Conservation (phyloP, 1,139 yeast genomes). For the Suhomyces yuchorum region DNA sequence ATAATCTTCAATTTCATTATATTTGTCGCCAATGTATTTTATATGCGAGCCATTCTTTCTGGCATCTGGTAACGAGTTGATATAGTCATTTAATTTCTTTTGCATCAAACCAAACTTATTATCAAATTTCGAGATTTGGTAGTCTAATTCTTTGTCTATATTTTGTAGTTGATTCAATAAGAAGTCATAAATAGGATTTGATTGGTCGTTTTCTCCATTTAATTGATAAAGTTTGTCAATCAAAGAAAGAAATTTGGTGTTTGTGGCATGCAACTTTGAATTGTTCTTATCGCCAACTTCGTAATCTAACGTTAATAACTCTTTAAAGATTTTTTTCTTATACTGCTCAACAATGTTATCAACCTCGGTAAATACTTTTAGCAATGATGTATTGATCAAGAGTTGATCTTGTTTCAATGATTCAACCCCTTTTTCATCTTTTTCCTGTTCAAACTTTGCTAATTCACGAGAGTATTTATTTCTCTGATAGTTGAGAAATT, state of each 20-base stretch:
- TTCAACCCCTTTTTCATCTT: constrained; percentile 20
- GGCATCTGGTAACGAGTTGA: constrained; percentile 34
- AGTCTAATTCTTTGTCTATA: constrained; percentile 37
- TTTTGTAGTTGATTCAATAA: constrained; percentile 38
- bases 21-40: constrained; percentile 56
- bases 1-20: constrained; percentile 39
- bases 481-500: constrained; percentile 21
- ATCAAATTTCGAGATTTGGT: constrained; percentile 37
- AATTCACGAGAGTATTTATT: constrained; percentile 19
- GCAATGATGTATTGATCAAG: constrained; percentile 29
- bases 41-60: constrained; percentile 44
- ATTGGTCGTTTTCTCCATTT: constrained; percentile 47
- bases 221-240: constrained; percentile 53
- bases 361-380: constrained; percentile 65
- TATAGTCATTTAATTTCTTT: constrained; percentile 39
- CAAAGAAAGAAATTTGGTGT: constrained; percentile 49
- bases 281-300: constrained; percentile 24
- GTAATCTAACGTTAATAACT: constrained; percentile 48
- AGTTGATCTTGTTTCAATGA: constrained; percentile 31
- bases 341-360: constrained; percentile 66
- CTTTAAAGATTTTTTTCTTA: constrained; percentile 62
- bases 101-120: constrained; percentile 46
- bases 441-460: constrained; percentile 18
- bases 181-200: constrained; percentile 69
- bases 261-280: background rate